phyloP scores from a whole-genome alignment of 192 early-diverging fungal species.

The Entomortierella chlamydospora region DNA sequence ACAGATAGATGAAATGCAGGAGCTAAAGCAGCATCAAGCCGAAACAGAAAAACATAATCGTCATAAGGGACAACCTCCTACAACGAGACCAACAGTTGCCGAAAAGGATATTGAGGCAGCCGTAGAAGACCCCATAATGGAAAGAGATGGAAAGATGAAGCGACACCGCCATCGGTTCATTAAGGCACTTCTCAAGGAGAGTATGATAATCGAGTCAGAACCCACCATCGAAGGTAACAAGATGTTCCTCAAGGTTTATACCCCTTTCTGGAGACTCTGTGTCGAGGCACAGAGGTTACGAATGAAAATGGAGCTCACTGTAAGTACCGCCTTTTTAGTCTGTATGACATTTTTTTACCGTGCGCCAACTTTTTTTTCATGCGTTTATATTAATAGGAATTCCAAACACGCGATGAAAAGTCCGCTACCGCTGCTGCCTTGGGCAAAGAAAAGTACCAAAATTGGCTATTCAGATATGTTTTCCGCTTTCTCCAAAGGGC shows the following conservation, averaged over 20 bases:
- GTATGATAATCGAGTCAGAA: conserved; percentile 56
- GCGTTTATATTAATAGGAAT: conserved; percentile 23
- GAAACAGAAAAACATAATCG: background rate
- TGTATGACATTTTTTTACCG: no score
- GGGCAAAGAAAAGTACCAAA: conserved; percentile 1
- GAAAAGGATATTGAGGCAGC: conserved; percentile 28
- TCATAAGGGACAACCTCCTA: background rate
- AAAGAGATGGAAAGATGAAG: conserved; percentile 21
- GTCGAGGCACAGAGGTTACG: conserved; percentile 50
- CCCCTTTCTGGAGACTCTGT: conserved; percentile 58
- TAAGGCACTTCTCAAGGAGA: conserved; percentile 46
- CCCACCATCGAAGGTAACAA: conserved; percentile 46
- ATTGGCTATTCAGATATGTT: conserved; percentile 1
- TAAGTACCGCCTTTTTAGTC: no score
- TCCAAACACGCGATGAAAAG: conserved; percentile 27
- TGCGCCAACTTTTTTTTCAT: no score
- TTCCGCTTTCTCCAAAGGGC: conserved; percentile 14
- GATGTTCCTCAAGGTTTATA: conserved; percentile 55
- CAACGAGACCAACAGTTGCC: background rate
- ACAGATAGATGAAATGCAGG: background rate
- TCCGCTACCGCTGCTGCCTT: conserved; percentile 4
- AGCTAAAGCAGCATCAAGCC: conserved; percentile 2
- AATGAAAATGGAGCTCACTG: conserved; percentile 50
- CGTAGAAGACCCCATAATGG: conserved; percentile 17
- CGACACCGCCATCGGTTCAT: conserved; percentile 47